Percentiles rank a stretch among this genome's conserved stretches.
These are phyloP conservation scores for Castanopsis chinensis DNA, from an alignment of 306 rosid species.

Conservation along the genomic window DNA sequence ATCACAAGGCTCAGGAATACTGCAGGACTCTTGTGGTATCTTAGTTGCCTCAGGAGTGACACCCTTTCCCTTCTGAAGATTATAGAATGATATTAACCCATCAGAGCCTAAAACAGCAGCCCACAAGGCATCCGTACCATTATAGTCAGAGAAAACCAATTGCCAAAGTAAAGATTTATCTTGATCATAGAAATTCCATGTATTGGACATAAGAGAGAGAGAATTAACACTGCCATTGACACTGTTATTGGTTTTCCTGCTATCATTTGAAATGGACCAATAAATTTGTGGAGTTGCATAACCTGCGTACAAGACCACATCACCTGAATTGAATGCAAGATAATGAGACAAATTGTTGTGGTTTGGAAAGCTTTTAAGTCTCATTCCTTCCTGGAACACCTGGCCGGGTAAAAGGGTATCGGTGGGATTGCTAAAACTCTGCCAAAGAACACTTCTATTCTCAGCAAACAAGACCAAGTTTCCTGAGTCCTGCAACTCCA, in stretches of 20 bases:
- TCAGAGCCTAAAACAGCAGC: slow-evolving; percentile 28
- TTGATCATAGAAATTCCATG: slow-evolving; percentile 44
- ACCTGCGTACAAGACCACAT: slow-evolving; percentile 41
- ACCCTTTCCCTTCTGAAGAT: slow-evolving; percentile 27
- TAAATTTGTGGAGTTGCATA: slow-evolving; percentile 45
- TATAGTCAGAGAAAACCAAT: slow-evolving; percentile 26
- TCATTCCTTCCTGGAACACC: slow-evolving; percentile 47
- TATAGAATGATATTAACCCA: slow-evolving; percentile 18
- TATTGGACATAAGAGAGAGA: slow-evolving; percentile 31
- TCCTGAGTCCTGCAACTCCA: slow-evolving; percentile 49
- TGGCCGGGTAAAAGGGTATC: slow-evolving; percentile 57
- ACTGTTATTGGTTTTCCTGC: slow-evolving; percentile 29
- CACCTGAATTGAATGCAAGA: slow-evolving; percentile 41
- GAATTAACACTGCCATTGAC: slow-evolving; percentile 26
- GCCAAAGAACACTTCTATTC: slow-evolving; percentile 42
- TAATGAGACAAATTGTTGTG: slow-evolving; percentile 26
- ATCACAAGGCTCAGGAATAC: slow-evolving; percentile 38
- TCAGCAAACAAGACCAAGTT: slow-evolving; percentile 48
- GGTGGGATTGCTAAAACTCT: slow-evolving; percentile 55
- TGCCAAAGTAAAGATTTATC: slow-evolving; percentile 41
- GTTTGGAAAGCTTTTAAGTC: slow-evolving; percentile 35
- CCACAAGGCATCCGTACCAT: slow-evolving; percentile 24
- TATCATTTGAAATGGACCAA: slow-evolving; percentile 45
- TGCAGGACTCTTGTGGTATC: slow-evolving; percentile 31
- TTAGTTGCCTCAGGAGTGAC: slow-evolving; percentile 18